Evolutionary conservation across 129 eudicot genomes (phyloP).

Genomic region (Chrysanthemum seticuspe): DNA sequence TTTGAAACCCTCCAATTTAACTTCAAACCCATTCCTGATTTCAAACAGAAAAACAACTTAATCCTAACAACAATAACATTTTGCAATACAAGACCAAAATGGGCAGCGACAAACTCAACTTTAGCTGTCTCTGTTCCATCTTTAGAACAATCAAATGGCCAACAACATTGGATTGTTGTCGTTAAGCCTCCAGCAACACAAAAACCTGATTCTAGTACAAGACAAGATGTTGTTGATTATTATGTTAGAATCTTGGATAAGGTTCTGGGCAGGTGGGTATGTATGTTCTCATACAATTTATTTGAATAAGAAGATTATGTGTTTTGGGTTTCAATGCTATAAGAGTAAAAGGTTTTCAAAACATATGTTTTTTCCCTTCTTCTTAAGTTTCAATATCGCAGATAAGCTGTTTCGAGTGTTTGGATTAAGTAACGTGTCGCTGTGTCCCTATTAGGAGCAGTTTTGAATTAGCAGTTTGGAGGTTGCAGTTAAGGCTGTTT

Average conservation of each 20-base stretch:
- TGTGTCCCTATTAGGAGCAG: no score
- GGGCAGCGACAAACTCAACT: slow-evolving; percentile 20
- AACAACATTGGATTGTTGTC: slow-evolving; percentile 64
- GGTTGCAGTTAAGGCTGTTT: no score
- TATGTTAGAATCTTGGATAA: slow-evolving; percentile 53
- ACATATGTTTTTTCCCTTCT: no score
- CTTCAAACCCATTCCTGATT: slow-evolving; percentile 3
- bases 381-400: no score
- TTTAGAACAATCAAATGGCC: slow-evolving; percentile 8
- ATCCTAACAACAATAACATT: slow-evolving; percentile 21
- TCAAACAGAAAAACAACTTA: slow-evolving; percentile 16
- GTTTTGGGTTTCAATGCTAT: neutral
- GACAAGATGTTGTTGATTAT: slow-evolving; percentile 54
- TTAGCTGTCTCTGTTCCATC: slow-evolving; percentile 26
- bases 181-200: slow-evolving; percentile 55
- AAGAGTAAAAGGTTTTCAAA: no score
- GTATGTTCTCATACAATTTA: neutral
- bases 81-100: neutral
- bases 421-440: no score
- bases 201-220: slow-evolving; percentile 29
- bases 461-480: no score
- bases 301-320: neutral
- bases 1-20: slow-evolving; percentile 22
- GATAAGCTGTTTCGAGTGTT: no score
- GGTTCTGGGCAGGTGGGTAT: slow-evolving; percentile 66